Evolutionary conservation across 305 asterid species (phyloP).

Genomic region (Solanum hybrid): DNA sequence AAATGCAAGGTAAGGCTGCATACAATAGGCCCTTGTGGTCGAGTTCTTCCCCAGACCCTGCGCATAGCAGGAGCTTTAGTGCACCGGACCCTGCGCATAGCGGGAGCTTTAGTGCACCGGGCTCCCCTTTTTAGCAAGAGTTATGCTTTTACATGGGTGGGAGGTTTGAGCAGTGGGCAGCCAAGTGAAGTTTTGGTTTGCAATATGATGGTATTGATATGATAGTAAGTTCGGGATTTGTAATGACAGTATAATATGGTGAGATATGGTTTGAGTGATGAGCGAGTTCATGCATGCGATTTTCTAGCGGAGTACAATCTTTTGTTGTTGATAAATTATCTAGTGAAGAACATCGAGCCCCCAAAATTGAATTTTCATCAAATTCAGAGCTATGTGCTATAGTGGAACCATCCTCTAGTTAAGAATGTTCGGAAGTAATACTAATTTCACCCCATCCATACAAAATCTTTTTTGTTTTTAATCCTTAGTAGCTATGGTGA

Average conservation of each 20-base stretch:
- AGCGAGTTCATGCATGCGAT: not conserved
- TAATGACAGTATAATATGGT: not conserved
- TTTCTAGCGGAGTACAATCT: not conserved
- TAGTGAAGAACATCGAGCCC: not conserved
- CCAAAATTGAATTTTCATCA: not conserved
- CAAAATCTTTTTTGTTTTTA: no score
- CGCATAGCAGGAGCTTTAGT: not conserved
- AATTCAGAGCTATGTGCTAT: not conserved
- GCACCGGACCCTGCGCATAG: not conserved
- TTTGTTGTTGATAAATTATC: not conserved
- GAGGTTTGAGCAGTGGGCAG: not conserved
- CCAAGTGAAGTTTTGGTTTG: not conserved
- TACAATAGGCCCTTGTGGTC: not conserved
- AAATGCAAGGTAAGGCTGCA: not conserved
- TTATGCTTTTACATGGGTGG: not conserved
- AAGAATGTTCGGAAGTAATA: not conserved
- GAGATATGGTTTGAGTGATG: not conserved
- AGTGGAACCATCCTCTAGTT: not conserved
- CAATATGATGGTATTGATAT: not conserved
- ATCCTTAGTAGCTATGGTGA: not conserved
- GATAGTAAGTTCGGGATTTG: not conserved
- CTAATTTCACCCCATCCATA: not conserved
- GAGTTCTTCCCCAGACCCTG: fast-evolving
- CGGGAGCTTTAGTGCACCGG: not conserved
- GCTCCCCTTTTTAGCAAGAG: not conserved